Percentiles rank a stretch among this genome's conserved stretches.
Evolutionary conservation across 179 eudicot genomes (phyloP).

Genomic region (Spinacia oleracea): DNA sequence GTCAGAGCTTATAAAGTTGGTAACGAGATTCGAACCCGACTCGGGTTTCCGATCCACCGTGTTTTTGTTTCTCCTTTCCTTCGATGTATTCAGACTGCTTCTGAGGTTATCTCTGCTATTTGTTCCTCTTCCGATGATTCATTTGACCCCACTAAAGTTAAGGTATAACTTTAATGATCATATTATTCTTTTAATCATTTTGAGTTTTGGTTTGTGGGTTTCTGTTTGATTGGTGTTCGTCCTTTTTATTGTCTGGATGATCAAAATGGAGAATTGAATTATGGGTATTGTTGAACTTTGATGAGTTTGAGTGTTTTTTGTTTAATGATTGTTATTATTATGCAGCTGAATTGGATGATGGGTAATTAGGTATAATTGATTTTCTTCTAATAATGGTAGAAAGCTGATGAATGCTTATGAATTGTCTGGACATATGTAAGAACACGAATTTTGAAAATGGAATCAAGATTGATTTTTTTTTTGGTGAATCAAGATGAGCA

Average conservation of each 20-base stretch:
- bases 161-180: conserved; percentile 38
- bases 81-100: conserved; percentile 80
- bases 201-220: neutral
- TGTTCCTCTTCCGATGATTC: conserved; percentile 35
- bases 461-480: neutral
- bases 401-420: neutral
- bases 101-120: conserved; percentile 58
- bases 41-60: conserved; percentile 64
- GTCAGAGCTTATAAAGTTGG: conserved; percentile 58
- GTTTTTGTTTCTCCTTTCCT: conserved; percentile 81
- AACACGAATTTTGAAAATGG: neutral
- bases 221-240: neutral
- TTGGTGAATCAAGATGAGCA: neutral
- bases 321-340: neutral
- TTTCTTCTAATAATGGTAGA: neutral
- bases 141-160: conserved; percentile 61
- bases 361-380: neutral
- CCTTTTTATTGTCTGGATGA: neutral
- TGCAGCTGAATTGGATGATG: neutral
- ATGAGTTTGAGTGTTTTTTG: neutral
- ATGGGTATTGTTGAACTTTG: neutral
- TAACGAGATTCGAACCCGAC: conserved; percentile 34
- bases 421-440: neutral
- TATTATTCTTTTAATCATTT: conserved; percentile 6
- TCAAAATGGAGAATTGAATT: neutral